Evolutionary conservation across 2,329 filamentous ascomycete genomes (phyloP).

Genomic region (Cylindrodendrum hubeiense): DNA sequence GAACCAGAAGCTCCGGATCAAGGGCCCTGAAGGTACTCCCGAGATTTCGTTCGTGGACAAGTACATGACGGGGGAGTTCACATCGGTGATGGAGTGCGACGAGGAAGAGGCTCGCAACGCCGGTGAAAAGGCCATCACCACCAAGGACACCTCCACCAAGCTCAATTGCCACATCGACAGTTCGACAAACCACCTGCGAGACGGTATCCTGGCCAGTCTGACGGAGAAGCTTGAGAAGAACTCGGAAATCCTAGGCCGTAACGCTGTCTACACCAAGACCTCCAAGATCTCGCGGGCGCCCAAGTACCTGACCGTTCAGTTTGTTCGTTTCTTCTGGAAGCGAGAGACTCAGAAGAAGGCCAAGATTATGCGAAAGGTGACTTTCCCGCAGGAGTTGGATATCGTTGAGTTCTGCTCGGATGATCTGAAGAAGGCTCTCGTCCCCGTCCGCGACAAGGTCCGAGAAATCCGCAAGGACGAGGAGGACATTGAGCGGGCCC

Average conservation of each 20-base stretch:
- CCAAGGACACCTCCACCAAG: slow-evolving; percentile 86
- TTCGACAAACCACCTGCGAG: slow-evolving; percentile 88
- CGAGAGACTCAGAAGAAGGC: slow-evolving; percentile 96
- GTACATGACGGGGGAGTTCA: slow-evolving; percentile 88
- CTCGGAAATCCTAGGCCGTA: slow-evolving; percentile 80
- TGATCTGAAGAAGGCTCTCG: slow-evolving; percentile 81
- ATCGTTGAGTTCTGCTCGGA: slow-evolving; percentile 96
- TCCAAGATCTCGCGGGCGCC: slow-evolving; percentile 92
- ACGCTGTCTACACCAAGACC: slow-evolving; percentile 89
- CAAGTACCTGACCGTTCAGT: slow-evolving; percentile 96
- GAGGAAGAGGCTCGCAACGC: slow-evolving; percentile 81
- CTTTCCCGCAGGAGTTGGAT: slow-evolving; percentile 93
- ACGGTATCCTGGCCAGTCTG: slow-evolving; percentile 86
- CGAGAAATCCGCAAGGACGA: slow-evolving; percentile 96
- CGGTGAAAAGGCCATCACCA: slow-evolving; percentile 77
- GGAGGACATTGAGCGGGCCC: slow-evolving; percentile 89
- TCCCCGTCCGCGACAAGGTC: slow-evolving; percentile 96
- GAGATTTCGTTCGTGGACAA: slow-evolving; percentile 85
- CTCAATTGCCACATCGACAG: slow-evolving; percentile 95
- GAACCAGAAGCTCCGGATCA: slow-evolving; percentile 80
- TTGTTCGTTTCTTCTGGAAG: slow-evolving; percentile 99
- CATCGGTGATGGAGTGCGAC: slow-evolving; percentile 84
- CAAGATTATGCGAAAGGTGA: slow-evolving; percentile 99
- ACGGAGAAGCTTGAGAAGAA: slow-evolving; percentile 93
- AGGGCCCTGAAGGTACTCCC: slow-evolving; percentile 60